Conservation (phyloP, 2,329 filamentous ascomycete genomes). For the Nothopassalora personata region DNA sequence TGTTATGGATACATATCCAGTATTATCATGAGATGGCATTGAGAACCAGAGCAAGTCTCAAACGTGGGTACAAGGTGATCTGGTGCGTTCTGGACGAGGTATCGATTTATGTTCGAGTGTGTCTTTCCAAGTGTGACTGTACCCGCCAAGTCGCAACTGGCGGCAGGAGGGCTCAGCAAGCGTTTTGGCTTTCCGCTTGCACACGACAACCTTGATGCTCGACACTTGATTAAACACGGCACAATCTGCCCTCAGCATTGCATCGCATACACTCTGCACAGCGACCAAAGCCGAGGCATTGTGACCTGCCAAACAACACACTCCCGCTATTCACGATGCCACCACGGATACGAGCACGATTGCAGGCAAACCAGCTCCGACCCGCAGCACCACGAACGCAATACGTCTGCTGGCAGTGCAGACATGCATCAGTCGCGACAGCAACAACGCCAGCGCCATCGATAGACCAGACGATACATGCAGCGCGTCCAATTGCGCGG, state of each 20-base stretch:
- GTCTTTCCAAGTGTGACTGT: not conserved
- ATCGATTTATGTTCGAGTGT: not conserved
- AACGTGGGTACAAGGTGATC: not conserved
- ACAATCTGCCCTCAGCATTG: not conserved
- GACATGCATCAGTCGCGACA: conserved; percentile 47
- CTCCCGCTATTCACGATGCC: conserved; percentile 40
- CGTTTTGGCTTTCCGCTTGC: not conserved
- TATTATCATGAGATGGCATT: conserved; percentile 14
- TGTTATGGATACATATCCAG: conserved; percentile 52
- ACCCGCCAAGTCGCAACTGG: not conserved
- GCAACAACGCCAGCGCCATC: conserved; percentile 50
- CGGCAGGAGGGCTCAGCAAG: not conserved
- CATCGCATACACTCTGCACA: not conserved
- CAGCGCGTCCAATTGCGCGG: conserved; percentile 41
- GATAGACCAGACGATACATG: conserved; percentile 44
- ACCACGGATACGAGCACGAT: conserved; percentile 42
- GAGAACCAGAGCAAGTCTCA: not conserved
- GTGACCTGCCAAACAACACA: conserved; percentile 6
- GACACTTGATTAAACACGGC: not conserved
- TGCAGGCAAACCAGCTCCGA: conserved; percentile 36
- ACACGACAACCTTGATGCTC: not conserved
- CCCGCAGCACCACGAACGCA: conserved; percentile 21
- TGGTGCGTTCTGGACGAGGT: not conserved
- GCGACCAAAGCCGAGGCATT: not conserved
- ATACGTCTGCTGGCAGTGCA: conserved; percentile 36